These are phyloP conservation scores for Beauveria bassiana DNA, from an alignment of 2,329 filamentous ascomycete species.

Conservation along the genomic window DNA sequence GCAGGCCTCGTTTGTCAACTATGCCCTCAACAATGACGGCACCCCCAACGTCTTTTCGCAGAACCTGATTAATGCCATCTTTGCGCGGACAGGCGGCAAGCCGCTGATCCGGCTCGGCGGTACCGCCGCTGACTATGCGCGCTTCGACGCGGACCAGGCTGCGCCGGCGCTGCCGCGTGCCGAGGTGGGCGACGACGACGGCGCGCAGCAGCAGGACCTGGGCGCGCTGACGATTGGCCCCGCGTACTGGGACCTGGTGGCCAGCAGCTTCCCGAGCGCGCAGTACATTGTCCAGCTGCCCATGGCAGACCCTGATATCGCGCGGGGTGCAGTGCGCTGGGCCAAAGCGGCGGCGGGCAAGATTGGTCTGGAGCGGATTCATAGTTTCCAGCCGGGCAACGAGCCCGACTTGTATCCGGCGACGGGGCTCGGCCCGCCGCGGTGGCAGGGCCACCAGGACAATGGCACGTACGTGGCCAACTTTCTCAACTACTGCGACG, in stretches of 20 bases:
- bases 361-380: conserved; percentile 25
- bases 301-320: conserved; percentile 26
- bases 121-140: conserved; percentile 28
- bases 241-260: conserved; percentile 24
- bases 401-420: conserved; percentile 27
- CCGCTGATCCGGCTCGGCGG: conserved; percentile 29
- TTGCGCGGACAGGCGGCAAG: conserved; percentile 25
- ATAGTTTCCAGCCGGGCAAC: conserved; percentile 29
- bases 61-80: conserved; percentile 27
- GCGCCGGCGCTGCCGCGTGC: conserved; percentile 24
- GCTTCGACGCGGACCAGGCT: conserved; percentile 24
- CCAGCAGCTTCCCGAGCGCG: conserved; percentile 23
- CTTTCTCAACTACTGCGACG: conserved; percentile 25
- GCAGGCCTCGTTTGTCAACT: conserved; percentile 4
- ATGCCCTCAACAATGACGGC: conserved; percentile 18
- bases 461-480: conserved; percentile 29
- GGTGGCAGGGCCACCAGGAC: conserved; percentile 25
- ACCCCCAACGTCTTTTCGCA: conserved; percentile 25
- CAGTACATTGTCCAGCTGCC: conserved; percentile 29
- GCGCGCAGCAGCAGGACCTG: conserved; percentile 28
- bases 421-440: conserved; percentile 23
- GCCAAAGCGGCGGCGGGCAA: conserved; percentile 20
- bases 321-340: conserved; percentile 26
- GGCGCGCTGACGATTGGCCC: conserved; percentile 28
- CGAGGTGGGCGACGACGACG: conserved; percentile 25